phyloP scores from a whole-genome alignment of 192 early-diverging fungal species.

The Coemansia sp. region DNA sequence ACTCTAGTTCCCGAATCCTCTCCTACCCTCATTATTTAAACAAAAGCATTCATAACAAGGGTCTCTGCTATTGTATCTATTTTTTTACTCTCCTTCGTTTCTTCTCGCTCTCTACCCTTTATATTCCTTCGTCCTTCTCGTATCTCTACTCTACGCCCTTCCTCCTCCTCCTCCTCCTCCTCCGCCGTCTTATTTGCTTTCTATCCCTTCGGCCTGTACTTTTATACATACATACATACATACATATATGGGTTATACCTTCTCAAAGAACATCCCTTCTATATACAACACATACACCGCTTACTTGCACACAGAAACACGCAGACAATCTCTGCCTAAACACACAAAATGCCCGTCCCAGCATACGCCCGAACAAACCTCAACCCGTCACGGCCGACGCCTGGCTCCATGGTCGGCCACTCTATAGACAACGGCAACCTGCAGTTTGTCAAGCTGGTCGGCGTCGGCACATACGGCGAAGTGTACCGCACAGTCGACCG shows the following conservation, averaged over 20 bases:
- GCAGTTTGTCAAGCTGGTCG: slow-evolving; percentile 54
- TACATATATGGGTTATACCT: too few relatives aligned
- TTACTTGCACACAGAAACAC: too few relatives aligned
- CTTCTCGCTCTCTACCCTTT: neutral
- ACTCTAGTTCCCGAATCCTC: too few relatives aligned
- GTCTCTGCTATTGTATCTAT: too few relatives aligned
- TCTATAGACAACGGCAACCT: slow-evolving; percentile 50
- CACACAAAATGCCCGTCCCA: neutral
- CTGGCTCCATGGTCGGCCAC: slow-evolving; percentile 40
- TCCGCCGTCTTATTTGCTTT: neutral
- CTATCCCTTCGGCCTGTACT: too few relatives aligned
- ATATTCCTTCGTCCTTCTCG: neutral
- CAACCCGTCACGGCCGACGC: neutral
- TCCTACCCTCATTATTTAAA: too few relatives aligned
- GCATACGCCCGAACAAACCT: neutral
- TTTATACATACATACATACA: too few relatives aligned
- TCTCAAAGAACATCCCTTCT: too few relatives aligned
- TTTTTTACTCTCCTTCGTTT: neutral
- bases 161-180: neutral
- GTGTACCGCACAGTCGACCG: slow-evolving; percentile 64
- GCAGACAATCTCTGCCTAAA: neutral
- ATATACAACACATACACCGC: too few relatives aligned
- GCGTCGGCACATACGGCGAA: slow-evolving; percentile 72
- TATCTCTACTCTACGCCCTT: neutral
- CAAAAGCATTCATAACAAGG: too few relatives aligned